A percentile compares a stretch with the other conserved stretches of the same genome.
These are phyloP conservation scores for Metschnikowia borealis DNA, from an alignment of 805 yeast species.

Conservation along the genomic window DNA sequence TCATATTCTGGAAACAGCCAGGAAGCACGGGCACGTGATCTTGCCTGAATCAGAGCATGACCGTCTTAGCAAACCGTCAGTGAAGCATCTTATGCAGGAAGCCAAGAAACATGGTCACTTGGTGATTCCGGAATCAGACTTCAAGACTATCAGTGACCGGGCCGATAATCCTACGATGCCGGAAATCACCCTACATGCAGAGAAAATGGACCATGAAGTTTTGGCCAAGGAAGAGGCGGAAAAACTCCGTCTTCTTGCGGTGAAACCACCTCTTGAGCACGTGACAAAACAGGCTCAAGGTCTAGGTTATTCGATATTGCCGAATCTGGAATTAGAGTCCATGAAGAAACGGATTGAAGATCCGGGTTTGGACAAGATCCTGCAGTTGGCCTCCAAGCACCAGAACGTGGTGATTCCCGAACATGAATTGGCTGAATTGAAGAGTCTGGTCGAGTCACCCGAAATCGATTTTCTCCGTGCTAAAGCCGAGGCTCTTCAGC, in stretches of 20 bases:
- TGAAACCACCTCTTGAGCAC: conserved; percentile 13
- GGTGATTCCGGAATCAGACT: conserved; percentile 12
- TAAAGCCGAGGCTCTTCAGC: conserved; percentile 9
- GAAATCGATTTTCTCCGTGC: conserved; percentile 5
- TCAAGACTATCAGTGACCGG: conserved; percentile 1
- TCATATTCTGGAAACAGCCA: conserved; percentile 9
- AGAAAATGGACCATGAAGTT: conserved; percentile 4
- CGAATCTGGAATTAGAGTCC: conserved; percentile 1
- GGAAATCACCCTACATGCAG: conserved; percentile 16
- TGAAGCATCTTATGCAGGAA: conserved; percentile 17
- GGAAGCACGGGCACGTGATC: neutral
- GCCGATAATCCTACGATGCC: conserved; percentile 18
- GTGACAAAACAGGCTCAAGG: conserved; percentile 2
- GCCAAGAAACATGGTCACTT: conserved; percentile 15
- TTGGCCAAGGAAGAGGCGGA: neutral
- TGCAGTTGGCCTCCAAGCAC: conserved; percentile 14
- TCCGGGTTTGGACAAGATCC: conserved; percentile 11
- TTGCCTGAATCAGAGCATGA: conserved; percentile 6
- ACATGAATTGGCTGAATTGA: conserved; percentile 9
- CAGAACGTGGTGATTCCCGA: conserved; percentile 10
- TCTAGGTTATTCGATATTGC: conserved; percentile 4
- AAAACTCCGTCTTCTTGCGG: neutral
- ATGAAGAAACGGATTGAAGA: conserved; percentile 6
- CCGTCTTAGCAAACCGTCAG: conserved; percentile 6
- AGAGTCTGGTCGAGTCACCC: conserved; percentile 7